Percentiles rank a stretch among this genome's conserved stretches.
Conservation (phyloP, 2,329 filamentous ascomycete genomes). For the Colletotrichum sidae region DNA sequence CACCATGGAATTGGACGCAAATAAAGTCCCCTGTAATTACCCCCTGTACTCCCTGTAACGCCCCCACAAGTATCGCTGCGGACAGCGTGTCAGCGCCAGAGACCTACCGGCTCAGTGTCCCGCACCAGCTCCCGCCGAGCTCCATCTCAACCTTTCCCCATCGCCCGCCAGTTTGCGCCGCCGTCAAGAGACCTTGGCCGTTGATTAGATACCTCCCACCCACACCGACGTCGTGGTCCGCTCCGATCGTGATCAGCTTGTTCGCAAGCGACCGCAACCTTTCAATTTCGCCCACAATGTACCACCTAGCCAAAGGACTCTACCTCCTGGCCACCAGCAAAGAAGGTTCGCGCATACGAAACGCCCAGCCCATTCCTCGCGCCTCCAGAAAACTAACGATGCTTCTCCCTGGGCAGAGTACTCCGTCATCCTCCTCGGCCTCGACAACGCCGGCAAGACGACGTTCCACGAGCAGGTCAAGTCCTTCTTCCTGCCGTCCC, state of each 20-base stretch:
- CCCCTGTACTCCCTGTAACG: constrained; percentile 29
- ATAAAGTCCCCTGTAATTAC: constrained; percentile 20
- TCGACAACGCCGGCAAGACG: constrained; percentile 98
- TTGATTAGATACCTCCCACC: constrained; percentile 1
- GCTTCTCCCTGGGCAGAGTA: constrained; percentile 73
- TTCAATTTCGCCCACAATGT: constrained; percentile 68
- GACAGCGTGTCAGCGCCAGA: constrained; percentile 31
- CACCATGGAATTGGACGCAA: background rate
- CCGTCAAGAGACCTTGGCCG: constrained; percentile 21
- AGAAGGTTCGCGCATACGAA: constrained; percentile 73
- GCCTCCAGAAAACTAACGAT: constrained; percentile 10
- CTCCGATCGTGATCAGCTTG: constrained; percentile 18
- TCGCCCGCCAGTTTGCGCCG: constrained; percentile 25
- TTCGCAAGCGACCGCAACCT: constrained; percentile 1
- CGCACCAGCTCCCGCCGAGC: constrained; percentile 16
- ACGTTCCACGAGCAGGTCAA: constrained; percentile 98
- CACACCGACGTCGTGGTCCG: background rate
- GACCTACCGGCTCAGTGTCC: constrained; percentile 20
- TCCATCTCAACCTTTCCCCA: constrained; percentile 26
- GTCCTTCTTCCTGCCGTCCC: constrained; percentile 78
- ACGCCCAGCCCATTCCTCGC: constrained; percentile 5
- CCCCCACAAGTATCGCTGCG: constrained; percentile 17
- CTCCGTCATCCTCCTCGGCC: constrained; percentile 94
- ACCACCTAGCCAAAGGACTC: constrained; percentile 93
- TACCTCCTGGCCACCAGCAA: constrained; percentile 97